phyloP scores from a whole-genome alignment of 2,329 filamentous ascomycete species.

The Colletotrichum truncatum region DNA sequence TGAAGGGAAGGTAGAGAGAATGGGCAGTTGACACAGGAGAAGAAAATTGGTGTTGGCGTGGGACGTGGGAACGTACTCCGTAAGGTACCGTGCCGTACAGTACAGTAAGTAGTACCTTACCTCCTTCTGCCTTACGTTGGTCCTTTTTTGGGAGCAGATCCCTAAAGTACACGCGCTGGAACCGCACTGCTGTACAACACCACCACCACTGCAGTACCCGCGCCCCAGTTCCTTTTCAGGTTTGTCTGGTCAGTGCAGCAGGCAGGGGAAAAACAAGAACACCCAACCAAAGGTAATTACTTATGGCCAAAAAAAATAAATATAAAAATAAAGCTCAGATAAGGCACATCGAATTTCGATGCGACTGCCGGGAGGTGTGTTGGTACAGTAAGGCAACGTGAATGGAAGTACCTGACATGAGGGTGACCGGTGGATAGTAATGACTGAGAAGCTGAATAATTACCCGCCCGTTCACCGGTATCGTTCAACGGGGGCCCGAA shows the following conservation, averaged over 20 bases:
- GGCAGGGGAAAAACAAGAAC: background rate
- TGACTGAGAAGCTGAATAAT: conserved; percentile 1
- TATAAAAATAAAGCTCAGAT: background rate
- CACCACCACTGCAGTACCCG: no score
- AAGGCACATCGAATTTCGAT: background rate
- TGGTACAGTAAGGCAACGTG: conserved; percentile 20
- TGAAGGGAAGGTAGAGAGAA: conserved; percentile 39
- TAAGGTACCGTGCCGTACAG: background rate
- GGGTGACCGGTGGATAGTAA: background rate
- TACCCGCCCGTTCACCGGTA: background rate
- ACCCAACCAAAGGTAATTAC: background rate
- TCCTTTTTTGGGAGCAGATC: background rate
- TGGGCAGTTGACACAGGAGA: conserved; percentile 35
- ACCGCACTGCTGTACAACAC: background rate
- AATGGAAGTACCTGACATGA: background rate
- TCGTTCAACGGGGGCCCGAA: background rate
- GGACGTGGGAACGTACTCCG: conserved; percentile 32
- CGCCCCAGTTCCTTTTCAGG: background rate
- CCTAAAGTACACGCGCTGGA: background rate
- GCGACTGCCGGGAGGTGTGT: conserved; percentile 10
- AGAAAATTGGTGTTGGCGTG: conserved; percentile 31
- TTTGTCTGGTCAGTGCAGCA: background rate
- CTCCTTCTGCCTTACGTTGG: background rate
- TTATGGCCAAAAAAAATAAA: background rate
- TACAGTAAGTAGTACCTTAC: background rate